phyloP scores from a whole-genome alignment of 768 basidiomycete species.

The Sporobolomyces phaffii region DNA sequence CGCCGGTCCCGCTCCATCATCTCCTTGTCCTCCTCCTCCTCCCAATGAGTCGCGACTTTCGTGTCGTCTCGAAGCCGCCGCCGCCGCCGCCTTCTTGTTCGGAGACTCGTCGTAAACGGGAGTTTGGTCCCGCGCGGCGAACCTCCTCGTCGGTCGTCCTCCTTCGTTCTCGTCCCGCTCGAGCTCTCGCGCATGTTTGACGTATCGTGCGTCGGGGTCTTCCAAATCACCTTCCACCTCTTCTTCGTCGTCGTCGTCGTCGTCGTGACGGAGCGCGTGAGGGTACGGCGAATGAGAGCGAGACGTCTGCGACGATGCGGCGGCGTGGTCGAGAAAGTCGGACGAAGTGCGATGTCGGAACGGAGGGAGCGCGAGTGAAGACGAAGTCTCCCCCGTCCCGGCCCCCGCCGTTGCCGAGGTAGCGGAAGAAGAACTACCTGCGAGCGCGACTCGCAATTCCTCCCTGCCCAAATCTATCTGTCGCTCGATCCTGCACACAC shows the following conservation, averaged over 20 bases:
- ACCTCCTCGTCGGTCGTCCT: neutral
- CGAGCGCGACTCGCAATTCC: constrained; percentile 14
- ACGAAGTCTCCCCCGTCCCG: neutral
- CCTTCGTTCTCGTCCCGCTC: too few species aligned
- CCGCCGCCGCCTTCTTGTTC: neutral
- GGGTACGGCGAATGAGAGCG: neutral
- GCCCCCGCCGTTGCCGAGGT: too few species aligned
- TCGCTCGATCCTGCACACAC: constrained; percentile 38
- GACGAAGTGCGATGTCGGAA: constrained; percentile 1
- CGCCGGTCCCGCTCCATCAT: neutral
- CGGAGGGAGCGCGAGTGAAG: neutral
- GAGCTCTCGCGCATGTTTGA: too few species aligned
- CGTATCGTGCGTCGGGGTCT: too few species aligned
- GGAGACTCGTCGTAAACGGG: neutral
- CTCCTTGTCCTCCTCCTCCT: neutral
- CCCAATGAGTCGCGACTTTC: too few species aligned
- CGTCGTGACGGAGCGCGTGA: neutral
- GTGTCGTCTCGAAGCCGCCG: neutral
- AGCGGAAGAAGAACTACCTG: neutral
- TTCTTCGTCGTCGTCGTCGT: neutral
- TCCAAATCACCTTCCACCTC: neutral
- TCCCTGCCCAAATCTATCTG: constrained; percentile 38
- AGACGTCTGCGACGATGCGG: neutral
- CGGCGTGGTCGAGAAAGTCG: neutral
- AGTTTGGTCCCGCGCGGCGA: neutral